Base-by-base conservation (phyloP, 2,329 filamentous ascomycete genomes). In the Aaosphaeria pasadenensis region DNA sequence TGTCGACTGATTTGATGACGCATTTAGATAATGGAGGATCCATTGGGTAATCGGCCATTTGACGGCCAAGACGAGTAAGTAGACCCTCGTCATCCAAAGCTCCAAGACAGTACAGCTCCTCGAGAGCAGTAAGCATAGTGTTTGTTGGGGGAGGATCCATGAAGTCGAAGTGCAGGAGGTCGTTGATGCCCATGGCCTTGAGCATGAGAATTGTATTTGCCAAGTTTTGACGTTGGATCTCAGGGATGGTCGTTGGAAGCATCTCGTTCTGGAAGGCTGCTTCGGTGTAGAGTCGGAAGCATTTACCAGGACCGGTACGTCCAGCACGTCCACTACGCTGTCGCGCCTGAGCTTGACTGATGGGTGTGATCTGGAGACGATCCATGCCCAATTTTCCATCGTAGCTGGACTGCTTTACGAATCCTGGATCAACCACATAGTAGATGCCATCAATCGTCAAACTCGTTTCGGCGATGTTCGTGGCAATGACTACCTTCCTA, bases 11-110 rank as follows among this genome's bases (percentile, higher is more conserved):
- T 7, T 85, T 87, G 53, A 99, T 95, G 1, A 99, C 80, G 0
- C 90, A 86, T 70, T 97, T 99, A 45, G 91, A 89, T 1, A 97
- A 79, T 0, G 89, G 85, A 0, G 94, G 94, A 48, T 97, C 91
- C 90, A 97, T 97, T 0, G 94, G 94, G 69, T 97, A 97, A 64
- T 99, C 92, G 7, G 94, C 91, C 92, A 99, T 97, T 69, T 96
- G 95, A 41, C 94, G 84, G 6, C 94, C 94, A 1, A 96, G 80
- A 5, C 94, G 85, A 0, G 94, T 99, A 2, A 99, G 76, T 0
- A 99, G 79, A 11, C 94, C 94, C 78, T 99, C 94, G 60, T 99
- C 92, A 55, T 99, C 94, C 0, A 99, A 78, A 0, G 92, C 92
- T 4, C 87, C 90, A 7, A 99, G 77, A 1, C 91, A 90, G 64